Percentiles rank a stretch among this genome's conserved stretches.
Evolutionary conservation across 2,329 filamentous ascomycete genomes (phyloP).

Genomic region (Fusarium pseudocircinatum): DNA sequence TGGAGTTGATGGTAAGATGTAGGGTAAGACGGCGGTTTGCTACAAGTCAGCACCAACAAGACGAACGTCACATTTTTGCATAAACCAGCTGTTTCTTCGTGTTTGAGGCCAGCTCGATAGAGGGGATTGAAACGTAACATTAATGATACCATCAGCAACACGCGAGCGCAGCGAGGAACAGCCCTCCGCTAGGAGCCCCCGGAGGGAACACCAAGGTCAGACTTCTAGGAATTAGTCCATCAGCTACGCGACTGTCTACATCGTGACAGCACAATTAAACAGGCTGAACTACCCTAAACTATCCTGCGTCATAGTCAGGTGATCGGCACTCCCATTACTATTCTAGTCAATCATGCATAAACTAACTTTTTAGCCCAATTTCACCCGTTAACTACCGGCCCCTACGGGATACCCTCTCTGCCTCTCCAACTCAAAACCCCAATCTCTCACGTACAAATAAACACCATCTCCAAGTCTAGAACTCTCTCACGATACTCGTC

Average conservation of each 20-base stretch:
- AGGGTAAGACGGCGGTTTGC: not conserved
- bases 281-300: slow-evolving; percentile 2
- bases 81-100: too few relatives aligned
- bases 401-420: not conserved
- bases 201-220: not conserved
- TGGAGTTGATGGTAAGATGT: accelerated
- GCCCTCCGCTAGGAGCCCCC: not conserved
- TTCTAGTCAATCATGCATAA: not conserved
- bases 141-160: too few relatives aligned
- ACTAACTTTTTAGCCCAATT: not conserved
- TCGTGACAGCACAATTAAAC: too few relatives aligned
- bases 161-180: not conserved
- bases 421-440: not conserved
- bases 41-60: not conserved
- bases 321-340: not conserved
- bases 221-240: not conserved
- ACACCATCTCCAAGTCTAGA: not conserved
- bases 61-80: too few relatives aligned
- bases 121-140: not conserved
- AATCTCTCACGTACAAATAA: not conserved
- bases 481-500: not conserved
- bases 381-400: slow-evolving; percentile 7
- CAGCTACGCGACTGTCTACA: not conserved
- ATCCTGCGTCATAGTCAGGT: not conserved
- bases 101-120: not conserved